Evolutionary conservation across 169 alveolate species (phyloP).

Genomic region (Plasmodium relictum): DNA sequence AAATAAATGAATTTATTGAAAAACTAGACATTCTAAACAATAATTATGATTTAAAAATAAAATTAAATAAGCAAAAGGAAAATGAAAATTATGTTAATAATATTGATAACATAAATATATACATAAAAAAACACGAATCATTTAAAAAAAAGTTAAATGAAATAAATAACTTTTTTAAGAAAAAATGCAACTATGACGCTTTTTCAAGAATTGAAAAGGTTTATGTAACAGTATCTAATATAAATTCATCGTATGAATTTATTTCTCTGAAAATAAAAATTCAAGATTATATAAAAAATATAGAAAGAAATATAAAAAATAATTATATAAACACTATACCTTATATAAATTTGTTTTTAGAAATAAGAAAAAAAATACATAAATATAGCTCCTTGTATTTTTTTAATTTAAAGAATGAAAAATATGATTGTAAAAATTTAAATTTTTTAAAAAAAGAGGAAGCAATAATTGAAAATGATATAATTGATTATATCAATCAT

Average conservation of each 20-base stretch:
- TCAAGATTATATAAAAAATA: conserved; percentile 17
- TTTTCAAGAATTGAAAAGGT: conserved; percentile 52
- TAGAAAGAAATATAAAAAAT: conserved; percentile 23
- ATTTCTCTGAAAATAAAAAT: conserved; percentile 39
- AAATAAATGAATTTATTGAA: conserved; percentile 48
- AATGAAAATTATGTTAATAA: conserved; percentile 54
- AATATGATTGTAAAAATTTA: not conserved
- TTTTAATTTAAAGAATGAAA: not conserved
- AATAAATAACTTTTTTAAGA: conserved; percentile 53
- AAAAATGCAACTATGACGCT: conserved; percentile 68
- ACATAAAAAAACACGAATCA: conserved; percentile 47
- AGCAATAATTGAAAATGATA: conserved; percentile 36
- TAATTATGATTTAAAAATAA: conserved; percentile 48
- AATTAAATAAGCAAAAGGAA: conserved; percentile 49
- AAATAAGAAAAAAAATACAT: conserved; percentile 36
- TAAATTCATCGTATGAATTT: conserved; percentile 50
- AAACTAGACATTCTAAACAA: conserved; percentile 48
- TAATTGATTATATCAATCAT: conserved; percentile 48
- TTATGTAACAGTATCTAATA: conserved; percentile 49
- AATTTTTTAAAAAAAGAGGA: conserved; percentile 24
- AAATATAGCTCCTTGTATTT: conserved; percentile 20
- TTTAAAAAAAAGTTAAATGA: conserved; percentile 36
- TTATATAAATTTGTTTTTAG: conserved; percentile 36
- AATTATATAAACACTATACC: conserved; percentile 36
- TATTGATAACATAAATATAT: conserved; percentile 51